Percentiles rank a stretch among this genome's conserved stretches.
These are phyloP conservation scores for Sphaerostilbella broomeana DNA, from an alignment of 2,329 filamentous ascomycete genomes.

Conservation along the genomic window DNA sequence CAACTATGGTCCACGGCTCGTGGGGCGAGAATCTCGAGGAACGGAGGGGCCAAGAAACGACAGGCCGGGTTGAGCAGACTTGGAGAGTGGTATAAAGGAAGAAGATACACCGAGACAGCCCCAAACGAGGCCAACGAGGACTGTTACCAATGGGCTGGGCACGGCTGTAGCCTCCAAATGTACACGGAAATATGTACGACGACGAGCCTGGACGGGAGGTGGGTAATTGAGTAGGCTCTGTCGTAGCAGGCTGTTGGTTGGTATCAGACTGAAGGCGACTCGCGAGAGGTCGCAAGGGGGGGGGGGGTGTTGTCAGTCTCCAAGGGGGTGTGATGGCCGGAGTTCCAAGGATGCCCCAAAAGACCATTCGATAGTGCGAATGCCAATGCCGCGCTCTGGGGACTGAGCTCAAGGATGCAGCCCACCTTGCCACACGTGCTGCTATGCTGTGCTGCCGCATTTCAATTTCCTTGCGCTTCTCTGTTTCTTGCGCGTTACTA, in stretches of 20 bases:
- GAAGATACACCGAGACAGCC: conserved; percentile 16
- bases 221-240: too few species aligned
- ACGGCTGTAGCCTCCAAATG: conserved; percentile 14
- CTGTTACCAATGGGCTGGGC: conserved; percentile 17
- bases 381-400: conserved; percentile 9
- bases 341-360: conserved; percentile 12
- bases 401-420: conserved; percentile 12
- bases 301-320: background rate
- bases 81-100: conserved; percentile 2
- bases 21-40: conserved; percentile 2
- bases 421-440: conserved; percentile 14
- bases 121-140: conserved; percentile 17
- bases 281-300: conserved; percentile 4
- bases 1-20: background rate
- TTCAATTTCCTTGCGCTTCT: background rate
- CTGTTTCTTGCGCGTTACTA: too few species aligned
- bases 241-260: conserved; percentile 9
- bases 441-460: conserved; percentile 6
- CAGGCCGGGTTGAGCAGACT: conserved; percentile 12
- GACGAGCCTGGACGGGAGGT: conserved; percentile 1
- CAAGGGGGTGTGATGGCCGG: conserved; percentile 4
- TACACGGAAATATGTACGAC: conserved; percentile 6
- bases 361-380: conserved; percentile 12
- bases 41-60: conserved; percentile 7
- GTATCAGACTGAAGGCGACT: conserved; percentile 13